Conservation (phyloP, 306 rosid genomes). For the barrel medic (Medicago truncatula) region DNA sequence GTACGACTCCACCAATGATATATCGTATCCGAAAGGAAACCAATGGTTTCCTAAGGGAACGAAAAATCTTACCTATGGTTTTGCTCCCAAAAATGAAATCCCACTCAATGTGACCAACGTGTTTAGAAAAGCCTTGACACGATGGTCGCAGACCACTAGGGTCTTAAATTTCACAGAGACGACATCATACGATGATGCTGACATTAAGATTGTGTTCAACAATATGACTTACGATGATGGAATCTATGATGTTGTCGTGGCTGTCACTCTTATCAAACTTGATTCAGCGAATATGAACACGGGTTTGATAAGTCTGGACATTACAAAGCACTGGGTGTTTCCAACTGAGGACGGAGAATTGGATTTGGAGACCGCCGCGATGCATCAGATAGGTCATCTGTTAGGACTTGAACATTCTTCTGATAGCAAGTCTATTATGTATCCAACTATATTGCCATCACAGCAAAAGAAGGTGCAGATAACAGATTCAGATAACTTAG, state of each 20-base stretch:
- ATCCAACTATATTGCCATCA: slow-evolving; percentile 7
- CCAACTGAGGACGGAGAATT: background rate
- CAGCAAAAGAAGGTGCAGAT: background rate
- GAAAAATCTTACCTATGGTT: background rate
- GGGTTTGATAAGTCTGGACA: background rate
- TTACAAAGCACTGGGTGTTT: background rate
- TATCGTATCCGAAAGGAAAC: background rate
- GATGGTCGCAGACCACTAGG: background rate
- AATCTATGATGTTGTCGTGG: background rate
- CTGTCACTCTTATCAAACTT: background rate
- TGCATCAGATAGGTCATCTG: slow-evolving; percentile 13
- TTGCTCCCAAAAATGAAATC: background rate
- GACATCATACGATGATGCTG: background rate
- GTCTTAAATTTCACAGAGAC: slow-evolving; percentile 1
- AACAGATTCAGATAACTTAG: background rate
- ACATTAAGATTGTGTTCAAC: slow-evolving; percentile 27
- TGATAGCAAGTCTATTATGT: background rate
- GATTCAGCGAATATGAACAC: background rate
- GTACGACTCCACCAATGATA: background rate
- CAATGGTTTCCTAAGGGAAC: background rate
- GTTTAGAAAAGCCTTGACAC: background rate
- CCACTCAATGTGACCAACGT: background rate
- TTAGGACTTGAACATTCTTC: slow-evolving; percentile 2
- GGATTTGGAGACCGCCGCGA: background rate
- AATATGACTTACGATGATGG: background rate